Conservation (phyloP, 1,284 basidiomycete genomes). For the Ganoderma boninense region DNA sequence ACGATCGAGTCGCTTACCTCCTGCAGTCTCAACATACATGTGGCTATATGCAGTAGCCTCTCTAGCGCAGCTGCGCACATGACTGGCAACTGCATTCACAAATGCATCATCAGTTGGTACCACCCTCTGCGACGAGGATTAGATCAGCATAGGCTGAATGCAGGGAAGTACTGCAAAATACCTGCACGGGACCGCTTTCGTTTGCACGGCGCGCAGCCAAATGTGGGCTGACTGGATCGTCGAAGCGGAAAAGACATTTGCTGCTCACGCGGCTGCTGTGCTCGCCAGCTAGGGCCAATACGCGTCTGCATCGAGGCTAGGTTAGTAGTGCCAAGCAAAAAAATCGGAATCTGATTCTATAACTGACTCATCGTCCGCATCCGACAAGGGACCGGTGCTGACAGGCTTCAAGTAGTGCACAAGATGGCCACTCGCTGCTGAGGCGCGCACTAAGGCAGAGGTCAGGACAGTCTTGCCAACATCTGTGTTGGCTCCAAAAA, state of each 20-base stretch:
- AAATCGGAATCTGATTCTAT: background rate
- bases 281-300: slow-evolving; percentile 64
- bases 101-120: slow-evolving; percentile 74
- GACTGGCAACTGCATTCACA: slow-evolving; percentile 69
- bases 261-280: slow-evolving; percentile 58
- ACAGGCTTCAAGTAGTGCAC: slow-evolving; percentile 93
- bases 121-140: slow-evolving; percentile 10
- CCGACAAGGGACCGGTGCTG: slow-evolving; percentile 83
- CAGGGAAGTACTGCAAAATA: slow-evolving; percentile 10
- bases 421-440: slow-evolving; percentile 56
- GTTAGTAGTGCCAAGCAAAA: background rate
- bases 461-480: slow-evolving; percentile 94
- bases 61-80: slow-evolving; percentile 63
- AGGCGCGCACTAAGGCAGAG: slow-evolving; percentile 82
- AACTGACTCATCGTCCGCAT: slow-evolving; percentile 84
- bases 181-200: slow-evolving; percentile 44
- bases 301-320: slow-evolving; percentile 60
- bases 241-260: slow-evolving; percentile 84
- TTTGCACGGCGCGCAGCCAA: slow-evolving; percentile 78
- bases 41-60: slow-evolving; percentile 49
- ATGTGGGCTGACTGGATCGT: slow-evolving; percentile 94
- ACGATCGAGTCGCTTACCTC: slow-evolving; percentile 66
- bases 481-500: slow-evolving; percentile 93
- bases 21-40: slow-evolving; percentile 94
- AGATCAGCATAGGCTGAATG: background rate